Percentiles rank a stretch among this genome's conserved stretches.
These are phyloP conservation scores for Dichotomocladium elegans DNA, from an alignment of 371 early-diverging fungal genomes.

Conservation along the genomic window DNA sequence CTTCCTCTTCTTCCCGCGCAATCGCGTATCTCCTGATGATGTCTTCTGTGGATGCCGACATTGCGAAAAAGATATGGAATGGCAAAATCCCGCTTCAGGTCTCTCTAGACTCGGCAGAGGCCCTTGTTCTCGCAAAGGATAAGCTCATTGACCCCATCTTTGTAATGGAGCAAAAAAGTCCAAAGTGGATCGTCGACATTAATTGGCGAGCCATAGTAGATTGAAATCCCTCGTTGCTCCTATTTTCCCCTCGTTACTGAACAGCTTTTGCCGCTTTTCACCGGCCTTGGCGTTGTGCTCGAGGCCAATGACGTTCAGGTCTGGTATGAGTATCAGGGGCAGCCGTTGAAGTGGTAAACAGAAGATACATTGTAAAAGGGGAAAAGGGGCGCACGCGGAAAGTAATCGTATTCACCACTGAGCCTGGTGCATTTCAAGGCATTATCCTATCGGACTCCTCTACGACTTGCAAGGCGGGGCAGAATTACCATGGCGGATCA, in stretches of 20 bases:
- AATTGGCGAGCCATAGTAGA: not conserved
- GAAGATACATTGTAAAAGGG: not conserved
- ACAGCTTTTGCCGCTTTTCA: slow-evolving; percentile 44
- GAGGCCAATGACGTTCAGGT: slow-evolving; percentile 39
- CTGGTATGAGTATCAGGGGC: slow-evolving; percentile 64
- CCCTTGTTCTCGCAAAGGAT: slow-evolving; percentile 3
- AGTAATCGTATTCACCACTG: not conserved
- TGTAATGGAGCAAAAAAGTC: slow-evolving; percentile 22
- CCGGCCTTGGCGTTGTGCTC: slow-evolving; percentile 31
- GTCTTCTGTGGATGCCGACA: too few relatives aligned
- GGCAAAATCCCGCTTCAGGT: slow-evolving; percentile 57
- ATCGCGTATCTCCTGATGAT: too few relatives aligned
- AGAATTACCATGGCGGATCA: slow-evolving; percentile 61
- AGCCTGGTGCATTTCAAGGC: slow-evolving; percentile 46
- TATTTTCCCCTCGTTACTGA: slow-evolving; percentile 60
- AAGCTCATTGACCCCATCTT: slow-evolving; percentile 43
- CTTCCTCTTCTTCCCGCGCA: too few relatives aligned
- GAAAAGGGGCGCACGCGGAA: not conserved
- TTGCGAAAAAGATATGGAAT: too few relatives aligned
- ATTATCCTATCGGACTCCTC: slow-evolving; percentile 74
- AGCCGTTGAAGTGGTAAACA: slow-evolving; percentile 68
- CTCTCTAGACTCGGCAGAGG: slow-evolving; percentile 35
- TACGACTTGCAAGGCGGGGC: slow-evolving; percentile 48
- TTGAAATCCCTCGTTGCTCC: slow-evolving; percentile 46
- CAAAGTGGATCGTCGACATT: not conserved